Percentiles rank a stretch among this genome's conserved stretches.
phyloP scores from a whole-genome alignment of 345 rosid genomes.

The Gossypium rotundifolium region DNA sequence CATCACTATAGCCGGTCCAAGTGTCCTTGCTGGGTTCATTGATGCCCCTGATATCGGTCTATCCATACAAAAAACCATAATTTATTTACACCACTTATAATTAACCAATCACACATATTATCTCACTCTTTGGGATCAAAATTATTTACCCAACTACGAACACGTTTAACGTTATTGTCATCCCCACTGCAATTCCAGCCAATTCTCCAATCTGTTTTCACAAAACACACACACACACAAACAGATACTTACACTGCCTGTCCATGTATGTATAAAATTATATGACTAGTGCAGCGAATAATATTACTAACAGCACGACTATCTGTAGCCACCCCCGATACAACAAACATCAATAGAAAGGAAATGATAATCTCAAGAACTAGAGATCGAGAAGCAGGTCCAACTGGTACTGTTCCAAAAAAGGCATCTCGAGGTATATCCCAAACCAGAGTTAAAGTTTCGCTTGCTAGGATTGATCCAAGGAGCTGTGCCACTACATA shows the following conservation, averaged over 20 bases:
- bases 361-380: constrained; percentile 43
- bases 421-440: constrained; percentile 23
- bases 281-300: neutral
- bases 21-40: constrained; percentile 80
- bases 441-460: constrained; percentile 22
- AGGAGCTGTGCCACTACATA: constrained; percentile 36
- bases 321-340: constrained; percentile 35
- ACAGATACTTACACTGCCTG: neutral
- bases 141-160: constrained; percentile 42
- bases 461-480: constrained; percentile 45
- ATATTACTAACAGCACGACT: constrained; percentile 28
- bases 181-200: constrained; percentile 52
- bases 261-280: no score
- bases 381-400: constrained; percentile 35
- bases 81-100: no score
- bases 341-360: constrained; percentile 47
- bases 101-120: neutral
- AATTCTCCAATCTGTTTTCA: constrained; percentile 29
- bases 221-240: neutral
- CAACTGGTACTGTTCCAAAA: constrained; percentile 47
- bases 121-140: neutral
- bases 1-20: constrained; percentile 69
- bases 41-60: constrained; percentile 76
- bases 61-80: neutral
- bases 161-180: constrained; percentile 43